Evolutionary conservation across 352 stramenopile species (phyloP).

Genomic region (Globisporangium rhizosaccharum): DNA sequence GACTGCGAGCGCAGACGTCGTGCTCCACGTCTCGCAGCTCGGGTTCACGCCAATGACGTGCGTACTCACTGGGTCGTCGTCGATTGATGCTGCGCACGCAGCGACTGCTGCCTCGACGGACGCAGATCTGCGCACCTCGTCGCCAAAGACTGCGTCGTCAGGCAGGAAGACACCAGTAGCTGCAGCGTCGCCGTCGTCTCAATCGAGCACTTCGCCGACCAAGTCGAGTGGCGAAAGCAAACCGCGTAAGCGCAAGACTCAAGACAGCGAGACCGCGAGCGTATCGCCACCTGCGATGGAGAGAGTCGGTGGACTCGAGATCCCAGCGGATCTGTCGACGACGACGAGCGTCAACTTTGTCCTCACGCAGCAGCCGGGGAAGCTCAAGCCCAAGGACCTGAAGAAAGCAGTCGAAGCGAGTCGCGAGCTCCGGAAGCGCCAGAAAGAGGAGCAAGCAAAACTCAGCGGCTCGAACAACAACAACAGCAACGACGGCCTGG

Average conservation of each 20-base stretch:
- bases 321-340: slow-evolving; percentile 54
- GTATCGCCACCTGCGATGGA: slow-evolving; percentile 12
- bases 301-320: slow-evolving; percentile 55
- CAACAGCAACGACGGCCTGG: slow-evolving; percentile 2
- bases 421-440: slow-evolving; percentile 49
- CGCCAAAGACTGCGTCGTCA: neutral
- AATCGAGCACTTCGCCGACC: neutral
- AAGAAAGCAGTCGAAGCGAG: slow-evolving; percentile 85
- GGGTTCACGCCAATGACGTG: slow-evolving; percentile 67
- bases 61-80: slow-evolving; percentile 53
- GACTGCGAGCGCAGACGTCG: slow-evolving; percentile 62
- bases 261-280: too few relatives aligned
- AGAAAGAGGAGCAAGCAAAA: slow-evolving; percentile 63
- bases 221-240: neutral
- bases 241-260: neutral
- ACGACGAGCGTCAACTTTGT: slow-evolving; percentile 76
- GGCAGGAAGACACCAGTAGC: neutral
- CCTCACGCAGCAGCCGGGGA: slow-evolving; percentile 84
- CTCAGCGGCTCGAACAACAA: slow-evolving; percentile 12
- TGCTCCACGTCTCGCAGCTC: slow-evolving; percentile 73
- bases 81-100: slow-evolving; percentile 17
- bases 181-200: neutral
- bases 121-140: neutral
- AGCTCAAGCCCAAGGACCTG: slow-evolving; percentile 88
- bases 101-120: neutral